These are phyloP conservation scores for Cardamine resedifolia DNA, from an alignment of 345 rosid species.

Conservation along the genomic window DNA sequence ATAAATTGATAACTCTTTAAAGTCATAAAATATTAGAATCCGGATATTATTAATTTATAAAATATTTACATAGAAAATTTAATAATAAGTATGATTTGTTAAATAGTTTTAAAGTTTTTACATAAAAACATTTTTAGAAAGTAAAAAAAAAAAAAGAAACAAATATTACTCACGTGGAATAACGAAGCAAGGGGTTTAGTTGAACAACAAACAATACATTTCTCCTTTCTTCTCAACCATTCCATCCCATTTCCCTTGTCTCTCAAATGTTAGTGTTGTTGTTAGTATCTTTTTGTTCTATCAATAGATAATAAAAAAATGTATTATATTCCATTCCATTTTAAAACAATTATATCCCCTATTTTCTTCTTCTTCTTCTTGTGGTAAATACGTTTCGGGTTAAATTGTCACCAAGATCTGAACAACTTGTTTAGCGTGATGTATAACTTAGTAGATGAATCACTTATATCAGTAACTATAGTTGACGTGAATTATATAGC, in stretches of 20 bases:
- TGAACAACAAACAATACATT: background rate
- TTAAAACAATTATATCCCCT: background rate
- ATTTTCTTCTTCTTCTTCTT: background rate
- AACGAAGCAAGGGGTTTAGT: constrained; percentile 1
- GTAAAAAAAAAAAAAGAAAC: background rate
- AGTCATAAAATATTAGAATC: background rate
- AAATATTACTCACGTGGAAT: background rate
- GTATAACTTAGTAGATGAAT: background rate
- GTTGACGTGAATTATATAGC: background rate
- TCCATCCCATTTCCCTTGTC: background rate
- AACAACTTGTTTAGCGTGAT: background rate
- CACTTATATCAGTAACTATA: background rate
- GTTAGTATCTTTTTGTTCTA: background rate
- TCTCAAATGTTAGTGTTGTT: background rate
- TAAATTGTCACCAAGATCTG: background rate
- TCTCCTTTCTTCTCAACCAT: background rate
- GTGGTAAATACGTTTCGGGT: background rate
- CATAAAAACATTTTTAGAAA: background rate
- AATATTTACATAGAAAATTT: background rate
- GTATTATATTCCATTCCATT: background rate
- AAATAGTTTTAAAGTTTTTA: background rate
- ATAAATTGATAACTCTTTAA: background rate
- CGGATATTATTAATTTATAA: background rate
- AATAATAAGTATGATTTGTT: background rate
- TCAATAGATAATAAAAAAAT: background rate